phyloP scores from a whole-genome alignment of 441 rosid genomes.

The Aleurites moluccanus region DNA sequence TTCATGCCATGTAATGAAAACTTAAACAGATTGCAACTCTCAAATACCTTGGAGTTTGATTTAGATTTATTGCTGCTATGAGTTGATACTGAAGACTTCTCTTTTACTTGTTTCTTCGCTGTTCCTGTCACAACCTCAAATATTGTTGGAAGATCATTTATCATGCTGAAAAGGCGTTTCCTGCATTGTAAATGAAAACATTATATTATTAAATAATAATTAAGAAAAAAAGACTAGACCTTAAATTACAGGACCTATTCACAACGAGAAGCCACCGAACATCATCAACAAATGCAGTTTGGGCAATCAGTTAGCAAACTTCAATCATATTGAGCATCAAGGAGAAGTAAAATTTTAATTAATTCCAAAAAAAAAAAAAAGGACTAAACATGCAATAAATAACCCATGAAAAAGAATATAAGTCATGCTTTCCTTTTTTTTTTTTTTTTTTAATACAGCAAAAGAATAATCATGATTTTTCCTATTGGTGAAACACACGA shows the following conservation, averaged over 20 bases:
- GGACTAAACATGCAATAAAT: neutral
- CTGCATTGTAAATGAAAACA: constrained; percentile 34
- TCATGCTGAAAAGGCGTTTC: constrained; percentile 62
- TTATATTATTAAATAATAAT: neutral
- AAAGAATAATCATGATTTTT: neutral
- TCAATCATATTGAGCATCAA: neutral
- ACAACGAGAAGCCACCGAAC: neutral
- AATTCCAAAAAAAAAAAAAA: neutral
- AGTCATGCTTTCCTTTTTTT: neutral
- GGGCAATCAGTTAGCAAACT: neutral
- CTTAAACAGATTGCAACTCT: neutral
- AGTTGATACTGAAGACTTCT: constrained; percentile 45
- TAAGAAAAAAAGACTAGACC: neutral
- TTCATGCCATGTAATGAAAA: neutral
- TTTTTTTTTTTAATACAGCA: neutral
- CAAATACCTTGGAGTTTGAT: constrained; percentile 49
- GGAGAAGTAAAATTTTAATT: neutral
- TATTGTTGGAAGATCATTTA: constrained; percentile 61
- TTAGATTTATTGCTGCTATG: constrained; percentile 59
- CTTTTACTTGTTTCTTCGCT: constrained; percentile 46
- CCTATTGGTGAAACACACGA: neutral
- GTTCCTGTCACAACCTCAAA: constrained; percentile 59
- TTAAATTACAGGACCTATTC: neutral
- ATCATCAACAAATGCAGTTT: neutral
- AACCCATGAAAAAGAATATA: neutral